Conservation (phyloP, 139 green algal genomes). For the Chlamydomonas asymmetrica region DNA sequence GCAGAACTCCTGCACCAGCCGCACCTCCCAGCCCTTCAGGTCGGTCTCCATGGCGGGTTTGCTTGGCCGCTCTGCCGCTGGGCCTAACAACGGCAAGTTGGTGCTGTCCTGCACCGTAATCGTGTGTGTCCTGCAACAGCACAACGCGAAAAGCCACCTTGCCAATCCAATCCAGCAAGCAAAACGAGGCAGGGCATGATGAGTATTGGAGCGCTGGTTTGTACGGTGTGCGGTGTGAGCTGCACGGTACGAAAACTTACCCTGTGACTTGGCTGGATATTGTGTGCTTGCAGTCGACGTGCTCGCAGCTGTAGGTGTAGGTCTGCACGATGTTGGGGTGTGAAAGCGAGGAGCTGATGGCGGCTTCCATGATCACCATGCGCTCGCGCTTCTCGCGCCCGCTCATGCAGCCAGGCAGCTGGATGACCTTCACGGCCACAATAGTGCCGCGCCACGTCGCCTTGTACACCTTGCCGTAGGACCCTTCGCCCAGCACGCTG, state of each 20-base stretch:
- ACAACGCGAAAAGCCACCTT: too few species aligned
- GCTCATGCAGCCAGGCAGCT: constrained; percentile 36
- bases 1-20: constrained; percentile 58
- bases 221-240: too few species aligned
- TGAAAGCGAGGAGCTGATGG: constrained; percentile 38
- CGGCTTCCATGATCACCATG: constrained; percentile 54
- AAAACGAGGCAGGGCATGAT: too few species aligned
- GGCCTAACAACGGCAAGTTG: too few species aligned
- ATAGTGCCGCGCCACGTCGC: constrained; percentile 34
- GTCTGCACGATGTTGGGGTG: constrained; percentile 38
- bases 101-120: too few species aligned
- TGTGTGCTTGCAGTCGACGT: neutral
- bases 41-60: too few species aligned
- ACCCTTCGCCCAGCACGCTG: constrained; percentile 36
- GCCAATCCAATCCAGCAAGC: too few species aligned
- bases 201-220: too few species aligned
- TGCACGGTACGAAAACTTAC: too few species aligned
- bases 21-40: constrained; percentile 35
- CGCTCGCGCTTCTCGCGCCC: constrained; percentile 43
- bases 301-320: constrained; percentile 8
- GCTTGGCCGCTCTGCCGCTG: too few species aligned
- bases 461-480: constrained; percentile 42
- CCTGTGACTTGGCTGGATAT: too few species aligned
- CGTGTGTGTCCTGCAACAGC: too few species aligned
- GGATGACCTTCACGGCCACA: constrained; percentile 43